Conservation (phyloP, 2,329 filamentous ascomycete genomes). For the Aspergillus uvarum region DNA sequence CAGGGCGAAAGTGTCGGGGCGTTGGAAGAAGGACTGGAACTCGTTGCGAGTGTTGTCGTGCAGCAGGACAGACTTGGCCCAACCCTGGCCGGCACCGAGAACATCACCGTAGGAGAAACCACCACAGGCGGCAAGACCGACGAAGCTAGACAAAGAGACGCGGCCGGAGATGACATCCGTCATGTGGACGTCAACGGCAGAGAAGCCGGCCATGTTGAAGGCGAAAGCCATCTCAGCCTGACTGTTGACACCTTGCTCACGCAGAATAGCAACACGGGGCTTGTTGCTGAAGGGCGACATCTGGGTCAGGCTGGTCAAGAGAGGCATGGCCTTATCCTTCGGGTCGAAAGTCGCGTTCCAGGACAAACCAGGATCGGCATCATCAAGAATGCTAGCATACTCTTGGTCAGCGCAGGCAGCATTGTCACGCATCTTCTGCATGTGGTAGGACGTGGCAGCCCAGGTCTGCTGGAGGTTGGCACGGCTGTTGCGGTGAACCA, state of each 20-base stretch:
- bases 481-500: constrained; percentile 69
- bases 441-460: constrained; percentile 82
- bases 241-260: constrained; percentile 94
- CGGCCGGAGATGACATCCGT: constrained; percentile 79
- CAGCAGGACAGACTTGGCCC: constrained; percentile 89
- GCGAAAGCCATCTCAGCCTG: constrained; percentile 98
- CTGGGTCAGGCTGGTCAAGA: constrained; percentile 62
- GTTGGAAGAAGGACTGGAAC: constrained; percentile 81
- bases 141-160: constrained; percentile 77
- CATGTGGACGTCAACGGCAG: constrained; percentile 94
- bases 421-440: constrained; percentile 90
- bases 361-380: constrained; percentile 75
- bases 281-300: constrained; percentile 58
- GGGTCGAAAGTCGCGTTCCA: constrained; percentile 82
- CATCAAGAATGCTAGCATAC: constrained; percentile 70
- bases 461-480: constrained; percentile 80
- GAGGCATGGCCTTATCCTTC: constrained; percentile 70
- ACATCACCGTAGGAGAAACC: constrained; percentile 95
- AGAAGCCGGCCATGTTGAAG: constrained; percentile 87
- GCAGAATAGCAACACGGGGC: constrained; percentile 83
- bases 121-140: constrained; percentile 88
- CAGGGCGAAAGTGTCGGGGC: constrained; percentile 85
- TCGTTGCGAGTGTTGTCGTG: constrained; percentile 73
- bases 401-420: constrained; percentile 82
- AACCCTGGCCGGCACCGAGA: constrained; percentile 91